Base-by-base conservation (phyloP, 176 grass and related monocot species). In the Areca catechu region DNA sequence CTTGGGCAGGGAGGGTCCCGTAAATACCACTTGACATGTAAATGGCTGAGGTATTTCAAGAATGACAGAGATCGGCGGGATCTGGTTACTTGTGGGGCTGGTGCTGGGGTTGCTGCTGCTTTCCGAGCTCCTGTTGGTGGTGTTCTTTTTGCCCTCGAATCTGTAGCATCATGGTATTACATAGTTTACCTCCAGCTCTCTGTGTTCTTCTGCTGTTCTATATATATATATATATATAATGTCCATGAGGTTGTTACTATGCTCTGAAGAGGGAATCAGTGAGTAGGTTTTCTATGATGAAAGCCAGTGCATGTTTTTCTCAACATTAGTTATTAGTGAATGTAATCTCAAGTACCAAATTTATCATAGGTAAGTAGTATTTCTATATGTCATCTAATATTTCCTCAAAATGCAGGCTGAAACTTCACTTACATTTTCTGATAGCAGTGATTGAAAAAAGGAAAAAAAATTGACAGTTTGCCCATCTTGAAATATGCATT, bases 1-100 rank as follows among this genome's bases (percentile, higher is more conserved):
- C 75, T 98, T 25, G 86, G 80, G 14, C 92, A 90, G 79, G 92
- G 86, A 6, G 83, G 93, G 54, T 95, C 90, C 37, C 78, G 70
- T 16, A 85, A 84, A 68, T 87, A 98, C 66, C 66, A 47, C 20
- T 56, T 90, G 43, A 91, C 86, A 61, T 84, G 74, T 65, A 77
- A 60, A 75, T 98, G 93, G 93, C 74, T 98, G 72, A 85, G 83
- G 59, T 85, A 85, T 76, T 88, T 91, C 71, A 92, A 98, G 79
- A 98, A 98, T 60, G 93, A 92, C 68, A 85, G 78, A 69, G 93
- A 98, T 49, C 74, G 93, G 43, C 77, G 93, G 61, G 93, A 98
- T 72, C 83, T 98, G 49, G 69, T 98, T 50, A 98, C 93, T 49
- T 91, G 86, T 67, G 93, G 87, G 53, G 73, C 87, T 75, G 81